Evolutionary conservation across 2,329 filamentous ascomycete genomes (phyloP), one percentile per base, ranked within the genome.

Genomic region (Colletotrichum filicis): DNA sequence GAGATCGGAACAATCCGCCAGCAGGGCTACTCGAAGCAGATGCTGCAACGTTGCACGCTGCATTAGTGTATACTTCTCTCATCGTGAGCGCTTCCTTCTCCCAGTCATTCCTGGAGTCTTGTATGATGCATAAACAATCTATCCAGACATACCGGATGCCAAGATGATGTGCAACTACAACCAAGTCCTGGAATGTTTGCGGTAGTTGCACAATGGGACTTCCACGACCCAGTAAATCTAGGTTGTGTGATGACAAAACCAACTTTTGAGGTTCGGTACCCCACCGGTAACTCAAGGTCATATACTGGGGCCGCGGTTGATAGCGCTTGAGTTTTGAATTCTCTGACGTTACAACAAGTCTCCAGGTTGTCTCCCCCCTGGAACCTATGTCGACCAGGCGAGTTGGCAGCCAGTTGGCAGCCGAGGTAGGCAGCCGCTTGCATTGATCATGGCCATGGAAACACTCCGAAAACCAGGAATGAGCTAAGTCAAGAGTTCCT

Each of bases 111-210:
- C 57, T 22, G 32, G 67, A 68, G 22, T 77, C 73, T 9, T 77
- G 75, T 8, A 76, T 49, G 16, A 78, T 77, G 66, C 76, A 77
- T 4, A 76, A 11, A 56, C 70, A 63, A 28, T 76, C 74, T 35
- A 74, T 70, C 75, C 74, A 77, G 12, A 76, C 35, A 49, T 79
- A 79, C 0, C 35, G 65, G 2, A 77, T 46, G 6, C 52, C 74
- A 74, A 78, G 35, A 4, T 16, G 30, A 3, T 65, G 68, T 1
- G 71, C 61, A 9, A 77, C 75, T 0, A 57, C 35, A 19, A 76
- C 49, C 5, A 74, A 52, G 19, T 77, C 74, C 5, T 63, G 61
- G 16, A 77, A 76, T 0, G 77, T 75, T 8, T 35, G n/a, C 0
- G 75, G 76, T 11, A 77, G 56, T 1, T 22, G 22, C 26, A 49